A percentile compares a stretch with the other conserved stretches of the same genome.
Conservation (phyloP, 1,139 yeast species). For the Geotrichum cucujoidarum region DNA sequence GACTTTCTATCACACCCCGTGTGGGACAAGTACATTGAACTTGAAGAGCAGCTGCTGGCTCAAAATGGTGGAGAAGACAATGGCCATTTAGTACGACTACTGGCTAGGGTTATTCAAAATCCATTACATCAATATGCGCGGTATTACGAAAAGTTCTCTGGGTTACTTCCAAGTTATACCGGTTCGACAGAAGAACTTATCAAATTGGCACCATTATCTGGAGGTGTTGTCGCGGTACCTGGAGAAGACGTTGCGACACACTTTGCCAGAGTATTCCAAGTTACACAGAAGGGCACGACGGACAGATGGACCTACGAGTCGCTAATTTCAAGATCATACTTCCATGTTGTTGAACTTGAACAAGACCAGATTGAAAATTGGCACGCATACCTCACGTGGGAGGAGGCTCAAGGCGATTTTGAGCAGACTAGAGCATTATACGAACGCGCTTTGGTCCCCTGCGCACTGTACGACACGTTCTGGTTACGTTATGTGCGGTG, state of each 20-base stretch:
- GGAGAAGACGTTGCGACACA: conserved; percentile 9
- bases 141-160: conserved; percentile 38
- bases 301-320: conserved; percentile 65
- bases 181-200: conserved; percentile 10
- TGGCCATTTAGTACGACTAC: conserved; percentile 41
- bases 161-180: conserved; percentile 1
- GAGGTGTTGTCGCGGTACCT: background rate
- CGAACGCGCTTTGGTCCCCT: conserved; percentile 46
- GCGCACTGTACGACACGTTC: conserved; percentile 50
- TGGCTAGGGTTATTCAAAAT: conserved; percentile 59
- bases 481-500: conserved; percentile 62
- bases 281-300: conserved; percentile 57
- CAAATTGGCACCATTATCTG: conserved; percentile 12
- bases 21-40: conserved; percentile 66
- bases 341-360: conserved; percentile 44
- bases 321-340: conserved; percentile 48
- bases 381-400: conserved; percentile 57
- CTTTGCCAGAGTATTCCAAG: conserved; percentile 41
- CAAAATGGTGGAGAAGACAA: conserved; percentile 33
- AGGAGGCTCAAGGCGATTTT: conserved; percentile 40
- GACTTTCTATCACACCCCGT: conserved; percentile 73
- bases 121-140: conserved; percentile 75
- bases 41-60: conserved; percentile 39
- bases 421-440: conserved; percentile 44
- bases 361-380: conserved; percentile 53